These are phyloP conservation scores for Cryptomeria japonica DNA, from an alignment of 75 land plant genomes.

Conservation along the genomic window DNA sequence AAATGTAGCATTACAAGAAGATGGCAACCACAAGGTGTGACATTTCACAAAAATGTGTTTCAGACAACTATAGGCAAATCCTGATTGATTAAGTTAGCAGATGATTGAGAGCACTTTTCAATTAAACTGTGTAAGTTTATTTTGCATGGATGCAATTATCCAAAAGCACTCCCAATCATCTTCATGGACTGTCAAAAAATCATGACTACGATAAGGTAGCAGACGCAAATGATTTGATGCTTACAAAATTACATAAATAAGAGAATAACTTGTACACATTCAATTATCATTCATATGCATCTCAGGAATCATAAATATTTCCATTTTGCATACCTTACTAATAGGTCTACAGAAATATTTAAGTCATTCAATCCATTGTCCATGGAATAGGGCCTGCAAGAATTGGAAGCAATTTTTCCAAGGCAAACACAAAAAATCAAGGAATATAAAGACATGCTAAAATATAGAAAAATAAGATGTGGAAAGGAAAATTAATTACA, in stretches of 20 bases:
- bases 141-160: too few species aligned
- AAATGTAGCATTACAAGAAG: neutral
- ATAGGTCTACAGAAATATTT: slow-evolving; percentile 61
- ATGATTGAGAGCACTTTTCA: too few species aligned
- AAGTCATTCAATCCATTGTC: slow-evolving; percentile 48
- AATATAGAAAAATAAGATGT: neutral
- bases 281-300: neutral
- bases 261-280: neutral
- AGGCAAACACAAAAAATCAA: neutral
- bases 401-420: slow-evolving; percentile 9
- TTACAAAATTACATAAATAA: neutral
- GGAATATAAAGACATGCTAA: neutral
- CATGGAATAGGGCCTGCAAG: slow-evolving; percentile 70
- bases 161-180: too few species aligned
- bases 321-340: slow-evolving; percentile 50
- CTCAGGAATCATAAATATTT: neutral
- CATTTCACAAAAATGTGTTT: neutral
- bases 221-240: neutral
- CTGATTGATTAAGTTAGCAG: neutral
- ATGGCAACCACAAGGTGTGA: neutral
- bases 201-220: neutral
- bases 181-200: too few species aligned
- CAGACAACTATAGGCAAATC: neutral
- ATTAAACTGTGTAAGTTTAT: too few species aligned
- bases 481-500: neutral